phyloP scores from a whole-genome alignment of 176 grass and related monocot species.

The Bothriochloa decipiens region DNA sequence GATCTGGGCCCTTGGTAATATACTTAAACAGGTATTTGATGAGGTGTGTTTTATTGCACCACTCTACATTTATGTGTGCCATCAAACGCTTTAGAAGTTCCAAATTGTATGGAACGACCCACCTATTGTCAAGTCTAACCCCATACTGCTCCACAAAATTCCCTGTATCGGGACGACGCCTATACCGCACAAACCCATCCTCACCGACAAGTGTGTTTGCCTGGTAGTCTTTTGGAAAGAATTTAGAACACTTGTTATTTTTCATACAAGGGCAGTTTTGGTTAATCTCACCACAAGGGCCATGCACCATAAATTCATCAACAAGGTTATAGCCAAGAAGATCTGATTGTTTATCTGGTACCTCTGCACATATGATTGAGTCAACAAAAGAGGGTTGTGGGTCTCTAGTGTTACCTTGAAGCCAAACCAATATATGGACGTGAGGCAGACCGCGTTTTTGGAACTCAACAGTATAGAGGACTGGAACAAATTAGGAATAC shows the following conservation, averaged over 20 bases:
- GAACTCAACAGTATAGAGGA: neutral
- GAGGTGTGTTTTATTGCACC: neutral
- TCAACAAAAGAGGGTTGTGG: neutral
- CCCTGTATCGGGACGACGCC: neutral
- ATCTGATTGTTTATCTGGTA: neutral
- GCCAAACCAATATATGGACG: slow-evolving; percentile 17
- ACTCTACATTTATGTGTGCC: neutral
- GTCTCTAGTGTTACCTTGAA: neutral
- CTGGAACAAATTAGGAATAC: too few species aligned
- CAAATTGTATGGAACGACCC: neutral
- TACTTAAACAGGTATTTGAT: slow-evolving; percentile 28
- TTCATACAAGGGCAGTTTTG: neutral
- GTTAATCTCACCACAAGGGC: neutral
- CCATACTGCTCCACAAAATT: neutral
- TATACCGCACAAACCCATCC: slow-evolving; percentile 30
- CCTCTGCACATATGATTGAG: neutral
- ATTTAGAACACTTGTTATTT: neutral
- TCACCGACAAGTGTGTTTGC: neutral
- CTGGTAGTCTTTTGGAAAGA: neutral
- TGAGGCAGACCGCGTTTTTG: neutral
- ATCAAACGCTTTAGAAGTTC: neutral
- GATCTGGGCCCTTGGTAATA: slow-evolving; percentile 6
- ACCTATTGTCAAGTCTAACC: neutral
- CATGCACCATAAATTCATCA: slow-evolving; percentile 26
- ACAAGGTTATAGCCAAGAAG: neutral